Evolutionary conservation across 305 asterid species (phyloP).

Genomic region (Fraxinus nigra): DNA sequence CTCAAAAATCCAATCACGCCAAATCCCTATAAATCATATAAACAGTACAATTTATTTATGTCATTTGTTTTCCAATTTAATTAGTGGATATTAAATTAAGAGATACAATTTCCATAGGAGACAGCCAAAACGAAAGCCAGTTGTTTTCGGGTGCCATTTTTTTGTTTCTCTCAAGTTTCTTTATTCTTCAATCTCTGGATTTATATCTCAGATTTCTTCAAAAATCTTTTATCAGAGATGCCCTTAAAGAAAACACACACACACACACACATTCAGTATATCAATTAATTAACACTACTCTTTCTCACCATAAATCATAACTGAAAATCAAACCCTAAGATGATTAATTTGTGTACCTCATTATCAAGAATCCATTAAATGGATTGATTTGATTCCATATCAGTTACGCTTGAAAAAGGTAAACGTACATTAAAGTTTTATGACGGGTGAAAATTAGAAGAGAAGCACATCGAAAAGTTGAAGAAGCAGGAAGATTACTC

Average conservation of each 20-base stretch:
- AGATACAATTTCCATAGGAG: slow-evolving; percentile 55
- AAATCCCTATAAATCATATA: neutral
- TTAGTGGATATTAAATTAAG: neutral
- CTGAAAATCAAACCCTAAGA: neutral
- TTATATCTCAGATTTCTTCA: neutral
- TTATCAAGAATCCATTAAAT: neutral
- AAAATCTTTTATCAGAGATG: slow-evolving; percentile 10
- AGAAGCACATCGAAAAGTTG: slow-evolving; percentile 34
- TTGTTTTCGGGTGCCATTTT: slow-evolving; percentile 75
- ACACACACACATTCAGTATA: neutral
- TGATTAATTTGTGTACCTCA: neutral
- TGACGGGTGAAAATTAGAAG: slow-evolving; percentile 7
- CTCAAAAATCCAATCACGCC: neutral
- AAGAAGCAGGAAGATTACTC: slow-evolving; percentile 20
- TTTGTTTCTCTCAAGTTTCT: neutral
- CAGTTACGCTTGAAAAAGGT: neutral
- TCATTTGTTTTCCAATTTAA: neutral
- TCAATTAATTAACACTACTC: neutral
- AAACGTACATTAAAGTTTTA: neutral
- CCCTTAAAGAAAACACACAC: neutral
- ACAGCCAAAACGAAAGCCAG: slow-evolving; percentile 80
- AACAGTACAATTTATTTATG: neutral
- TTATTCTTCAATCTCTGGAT: neutral
- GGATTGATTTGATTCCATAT: neutral
- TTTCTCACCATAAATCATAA: neutral